Evolutionary conservation across 805 yeast genomes (phyloP).

Genomic region (Wickerhamiella sorbophila): DNA sequence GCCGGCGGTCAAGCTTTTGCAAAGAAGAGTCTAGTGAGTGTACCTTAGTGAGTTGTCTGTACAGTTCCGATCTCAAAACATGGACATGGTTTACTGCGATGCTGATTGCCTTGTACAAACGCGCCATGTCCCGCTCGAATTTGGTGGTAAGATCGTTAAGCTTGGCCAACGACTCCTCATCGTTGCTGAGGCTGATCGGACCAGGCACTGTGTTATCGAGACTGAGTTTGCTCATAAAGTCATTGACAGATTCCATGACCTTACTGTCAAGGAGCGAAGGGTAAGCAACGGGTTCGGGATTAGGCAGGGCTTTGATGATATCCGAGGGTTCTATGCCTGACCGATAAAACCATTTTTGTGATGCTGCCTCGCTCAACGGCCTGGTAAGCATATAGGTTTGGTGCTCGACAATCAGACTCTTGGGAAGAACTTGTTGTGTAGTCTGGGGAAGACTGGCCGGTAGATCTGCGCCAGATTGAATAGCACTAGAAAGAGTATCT

Average conservation of each 20-base stretch:
- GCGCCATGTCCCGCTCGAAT: constrained; percentile 17
- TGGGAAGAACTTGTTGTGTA: background rate
- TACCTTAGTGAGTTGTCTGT: constrained; percentile 27
- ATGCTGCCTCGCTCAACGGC: background rate
- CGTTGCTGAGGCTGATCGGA: constrained; percentile 13
- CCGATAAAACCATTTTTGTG: background rate
- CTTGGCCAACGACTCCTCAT: constrained; percentile 16
- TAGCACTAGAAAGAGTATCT: background rate
- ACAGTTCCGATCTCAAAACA: constrained; percentile 31
- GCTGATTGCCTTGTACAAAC: constrained; percentile 26
- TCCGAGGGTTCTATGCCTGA: background rate
- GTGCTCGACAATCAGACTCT: background rate
- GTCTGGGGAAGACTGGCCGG: background rate
- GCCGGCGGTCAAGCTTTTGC: constrained; percentile 7
- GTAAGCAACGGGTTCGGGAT: background rate
- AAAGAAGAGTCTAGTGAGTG: constrained; percentile 15
- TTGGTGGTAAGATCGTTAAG: constrained; percentile 16
- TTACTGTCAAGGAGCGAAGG: background rate
- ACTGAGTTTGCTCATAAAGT: background rate
- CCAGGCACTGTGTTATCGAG: background rate
- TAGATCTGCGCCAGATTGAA: background rate
- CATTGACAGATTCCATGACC: background rate
- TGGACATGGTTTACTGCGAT: constrained; percentile 26
- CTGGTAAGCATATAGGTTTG: background rate
- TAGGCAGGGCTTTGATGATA: background rate